Percentiles rank a stretch among this genome's conserved stretches.
phyloP scores from a whole-genome alignment of 1,284 basidiomycete genomes.

The Neotropicomus parvogracilis region DNA sequence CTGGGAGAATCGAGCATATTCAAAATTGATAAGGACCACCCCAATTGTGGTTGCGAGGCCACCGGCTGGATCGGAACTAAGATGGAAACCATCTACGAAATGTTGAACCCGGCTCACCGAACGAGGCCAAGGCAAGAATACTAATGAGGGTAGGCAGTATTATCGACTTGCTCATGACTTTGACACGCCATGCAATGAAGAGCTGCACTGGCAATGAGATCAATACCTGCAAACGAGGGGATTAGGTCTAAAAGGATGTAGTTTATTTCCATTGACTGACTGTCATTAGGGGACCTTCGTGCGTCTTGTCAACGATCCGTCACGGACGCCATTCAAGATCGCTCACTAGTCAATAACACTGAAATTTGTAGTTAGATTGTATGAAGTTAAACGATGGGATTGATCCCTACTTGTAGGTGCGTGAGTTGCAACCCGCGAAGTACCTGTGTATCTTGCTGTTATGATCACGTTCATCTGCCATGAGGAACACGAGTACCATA shows the following conservation, averaged over 20 bases:
- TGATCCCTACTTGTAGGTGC: constrained; percentile 14
- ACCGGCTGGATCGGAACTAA: constrained; percentile 33
- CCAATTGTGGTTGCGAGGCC: constrained; percentile 42
- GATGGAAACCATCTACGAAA: neutral
- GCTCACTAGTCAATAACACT: constrained; percentile 38
- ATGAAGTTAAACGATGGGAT: neutral
- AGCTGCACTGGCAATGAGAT: constrained; percentile 50
- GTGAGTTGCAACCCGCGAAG: neutral
- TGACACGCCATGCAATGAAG: constrained; percentile 53
- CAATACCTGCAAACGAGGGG: constrained; percentile 35
- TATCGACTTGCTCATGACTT: constrained; percentile 39
- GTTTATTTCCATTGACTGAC: constrained; percentile 4
- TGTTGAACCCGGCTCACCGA: constrained; percentile 32
- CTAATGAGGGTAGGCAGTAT: constrained; percentile 38
- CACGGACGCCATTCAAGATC: neutral
- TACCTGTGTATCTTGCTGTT: constrained; percentile 3
- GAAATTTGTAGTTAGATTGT: constrained; percentile 1
- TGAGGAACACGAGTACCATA: constrained; percentile 33
- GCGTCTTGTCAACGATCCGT: neutral
- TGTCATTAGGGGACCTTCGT: constrained; percentile 19
- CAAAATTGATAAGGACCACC: constrained; percentile 18
- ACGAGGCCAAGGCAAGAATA: constrained; percentile 37
- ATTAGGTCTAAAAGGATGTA: neutral
- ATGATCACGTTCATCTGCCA: neutral
- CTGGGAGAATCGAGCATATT: constrained; percentile 9